phyloP scores from a whole-genome alignment of 192 early-diverging fungal genomes.

The Diversispora epigaea region DNA sequence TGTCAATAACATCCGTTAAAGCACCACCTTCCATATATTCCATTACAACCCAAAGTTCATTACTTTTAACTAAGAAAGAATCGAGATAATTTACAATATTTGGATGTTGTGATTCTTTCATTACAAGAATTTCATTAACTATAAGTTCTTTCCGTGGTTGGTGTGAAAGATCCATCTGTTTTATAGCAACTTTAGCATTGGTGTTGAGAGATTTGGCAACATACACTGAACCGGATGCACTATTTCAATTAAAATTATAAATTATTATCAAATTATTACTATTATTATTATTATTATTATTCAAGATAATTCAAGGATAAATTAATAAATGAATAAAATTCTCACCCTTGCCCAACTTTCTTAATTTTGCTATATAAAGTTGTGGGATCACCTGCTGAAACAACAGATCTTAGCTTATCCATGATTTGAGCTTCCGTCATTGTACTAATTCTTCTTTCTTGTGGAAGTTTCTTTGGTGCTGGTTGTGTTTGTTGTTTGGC shows the following conservation, averaged over 20 bases:
- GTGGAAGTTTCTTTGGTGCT: slow-evolving; percentile 42
- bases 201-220: slow-evolving; percentile 75
- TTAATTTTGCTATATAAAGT: slow-evolving; percentile 89
- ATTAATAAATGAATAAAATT: neutral
- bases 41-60: slow-evolving; percentile 96
- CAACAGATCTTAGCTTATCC: slow-evolving; percentile 86
- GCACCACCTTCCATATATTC: slow-evolving; percentile 99
- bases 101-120: slow-evolving; percentile 89
- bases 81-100: slow-evolving; percentile 99
- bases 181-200: slow-evolving; percentile 84
- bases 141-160: slow-evolving; percentile 91
- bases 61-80: slow-evolving; percentile 78
- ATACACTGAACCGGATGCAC: slow-evolving; percentile 97
- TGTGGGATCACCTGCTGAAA: slow-evolving; percentile 89
- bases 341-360: slow-evolving; percentile 94
- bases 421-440: slow-evolving; percentile 93
- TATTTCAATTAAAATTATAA: slow-evolving; percentile 27
- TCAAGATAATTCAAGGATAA: slow-evolving; percentile 3
- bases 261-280: neutral
- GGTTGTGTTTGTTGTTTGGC: slow-evolving; percentile 38
- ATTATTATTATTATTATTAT: neutral
- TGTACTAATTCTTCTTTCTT: slow-evolving; percentile 80
- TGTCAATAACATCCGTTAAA: slow-evolving; percentile 95
- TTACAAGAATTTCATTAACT: slow-evolving; percentile 90
- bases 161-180: slow-evolving; percentile 85